Conservation (phyloP, 306 rosid species). For the Quercus engelmannii region DNA sequence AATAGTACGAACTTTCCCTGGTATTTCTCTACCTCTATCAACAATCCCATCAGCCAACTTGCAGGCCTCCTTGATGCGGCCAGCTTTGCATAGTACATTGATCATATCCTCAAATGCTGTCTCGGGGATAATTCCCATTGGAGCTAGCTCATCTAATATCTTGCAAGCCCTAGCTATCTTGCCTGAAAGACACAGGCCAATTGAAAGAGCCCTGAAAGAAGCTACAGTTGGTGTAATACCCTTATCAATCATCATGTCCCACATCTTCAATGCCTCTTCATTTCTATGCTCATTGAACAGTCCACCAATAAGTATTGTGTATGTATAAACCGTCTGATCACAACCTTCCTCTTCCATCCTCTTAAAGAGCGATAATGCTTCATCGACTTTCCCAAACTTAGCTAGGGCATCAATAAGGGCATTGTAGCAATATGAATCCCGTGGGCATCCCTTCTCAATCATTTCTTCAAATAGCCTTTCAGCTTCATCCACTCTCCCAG, state of each 20-base stretch:
- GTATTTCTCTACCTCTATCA: slow-evolving; percentile 85
- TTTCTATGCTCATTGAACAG: slow-evolving; percentile 70
- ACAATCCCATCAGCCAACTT: slow-evolving; percentile 92
- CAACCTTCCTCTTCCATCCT: slow-evolving; percentile 82
- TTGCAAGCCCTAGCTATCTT: slow-evolving; percentile 91
- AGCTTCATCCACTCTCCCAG: slow-evolving; percentile 78
- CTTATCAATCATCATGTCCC: slow-evolving; percentile 86
- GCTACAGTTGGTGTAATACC: slow-evolving; percentile 84
- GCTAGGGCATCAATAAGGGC: slow-evolving; percentile 69
- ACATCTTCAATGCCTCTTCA: slow-evolving; percentile 75
- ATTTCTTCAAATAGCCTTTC: slow-evolving; percentile 71
- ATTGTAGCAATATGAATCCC: slow-evolving; percentile 77
- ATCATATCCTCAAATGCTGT: slow-evolving; percentile 15
- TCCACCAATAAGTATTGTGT: slow-evolving; percentile 70
- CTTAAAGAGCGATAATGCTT: slow-evolving; percentile 51
- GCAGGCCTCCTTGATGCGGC: slow-evolving; percentile 76
- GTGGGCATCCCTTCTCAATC: slow-evolving; percentile 54
- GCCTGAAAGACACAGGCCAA: slow-evolving; percentile 84
- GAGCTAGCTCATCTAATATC: slow-evolving; percentile 87
- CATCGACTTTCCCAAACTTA: slow-evolving; percentile 64
- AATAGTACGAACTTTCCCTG: slow-evolving; percentile 69
- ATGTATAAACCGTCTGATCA: slow-evolving; percentile 80
- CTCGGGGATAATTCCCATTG: slow-evolving; percentile 81
- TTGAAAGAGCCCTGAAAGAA: slow-evolving; percentile 76
- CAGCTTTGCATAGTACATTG: slow-evolving; percentile 48